phyloP scores from a whole-genome alignment of 2,329 filamentous ascomycete genomes.

The Lachnellula willkommii region DNA sequence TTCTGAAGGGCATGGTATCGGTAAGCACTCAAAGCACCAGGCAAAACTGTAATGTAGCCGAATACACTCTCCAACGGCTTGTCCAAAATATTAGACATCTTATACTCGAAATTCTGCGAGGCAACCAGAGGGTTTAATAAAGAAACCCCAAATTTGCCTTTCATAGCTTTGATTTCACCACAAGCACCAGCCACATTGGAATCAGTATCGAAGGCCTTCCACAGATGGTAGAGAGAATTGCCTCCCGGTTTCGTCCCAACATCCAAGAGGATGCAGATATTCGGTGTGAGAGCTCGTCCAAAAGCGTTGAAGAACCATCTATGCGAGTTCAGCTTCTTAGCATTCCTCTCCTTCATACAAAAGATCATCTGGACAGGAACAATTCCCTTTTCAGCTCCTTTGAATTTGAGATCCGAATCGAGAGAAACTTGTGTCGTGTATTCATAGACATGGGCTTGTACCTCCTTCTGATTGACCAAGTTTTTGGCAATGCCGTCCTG shows the following conservation, averaged over 20 bases:
- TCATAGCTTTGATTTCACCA: constrained; percentile 96
- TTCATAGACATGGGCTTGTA: constrained; percentile 96
- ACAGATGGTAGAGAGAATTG: constrained; percentile 92
- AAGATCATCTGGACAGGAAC: constrained; percentile 98
- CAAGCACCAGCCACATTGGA: constrained; percentile 96
- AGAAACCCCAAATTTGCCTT: constrained; percentile 76
- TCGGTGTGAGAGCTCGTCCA: constrained; percentile 84
- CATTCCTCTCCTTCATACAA: constrained; percentile 95
- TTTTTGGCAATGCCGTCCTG: constrained; percentile 99
- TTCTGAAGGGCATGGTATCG: constrained; percentile 95
- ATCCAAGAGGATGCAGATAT: constrained; percentile 93
- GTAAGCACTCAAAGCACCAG: constrained; percentile 91
- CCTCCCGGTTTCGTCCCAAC: constrained; percentile 88
- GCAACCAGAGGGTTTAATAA: constrained; percentile 91
- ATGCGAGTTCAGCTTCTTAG: constrained; percentile 96
- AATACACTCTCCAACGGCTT: constrained; percentile 97
- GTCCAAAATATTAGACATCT: constrained; percentile 98
- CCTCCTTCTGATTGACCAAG: constrained; percentile 89
- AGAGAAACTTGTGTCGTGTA: constrained; percentile 98
- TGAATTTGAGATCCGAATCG: constrained; percentile 94
- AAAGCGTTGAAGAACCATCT: constrained; percentile 99
- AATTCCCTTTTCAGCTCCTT: constrained; percentile 97
- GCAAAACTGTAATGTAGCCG: constrained; percentile 95
- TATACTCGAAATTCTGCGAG: constrained; percentile 99
- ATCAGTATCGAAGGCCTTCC: constrained; percentile 98